These are phyloP conservation scores for Scutellaria galericulata DNA, from an alignment of 257 asterid genomes.

Conservation along the genomic window DNA sequence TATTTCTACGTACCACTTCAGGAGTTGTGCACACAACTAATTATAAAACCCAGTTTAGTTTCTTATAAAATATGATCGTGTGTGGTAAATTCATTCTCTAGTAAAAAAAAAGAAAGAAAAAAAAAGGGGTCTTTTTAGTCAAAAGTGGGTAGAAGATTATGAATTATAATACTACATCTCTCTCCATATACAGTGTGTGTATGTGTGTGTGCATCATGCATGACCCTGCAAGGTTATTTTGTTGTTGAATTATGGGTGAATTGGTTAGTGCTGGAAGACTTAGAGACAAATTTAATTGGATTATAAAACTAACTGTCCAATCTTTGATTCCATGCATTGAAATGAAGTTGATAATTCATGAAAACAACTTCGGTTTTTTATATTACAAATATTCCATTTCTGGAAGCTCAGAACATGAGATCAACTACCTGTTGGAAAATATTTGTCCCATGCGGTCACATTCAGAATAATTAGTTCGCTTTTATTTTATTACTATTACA, in stretches of 20 bases:
- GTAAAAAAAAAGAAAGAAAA: no score
- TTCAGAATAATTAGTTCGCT: conserved; percentile 33
- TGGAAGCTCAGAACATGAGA: conserved; percentile 36
- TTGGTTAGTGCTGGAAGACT: conserved; percentile 25
- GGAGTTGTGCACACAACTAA: no score
- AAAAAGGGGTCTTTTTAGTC: no score
- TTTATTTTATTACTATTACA: background rate
- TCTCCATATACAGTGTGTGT: no score
- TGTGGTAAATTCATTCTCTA: no score
- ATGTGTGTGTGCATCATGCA: background rate
- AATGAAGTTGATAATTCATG: conserved; percentile 21
- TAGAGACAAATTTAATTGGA: conserved; percentile 36
- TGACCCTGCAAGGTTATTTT: background rate
- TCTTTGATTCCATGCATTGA: conserved; percentile 40
- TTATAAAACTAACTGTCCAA: conserved; percentile 46
- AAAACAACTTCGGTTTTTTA: conserved; percentile 1
- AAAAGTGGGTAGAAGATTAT: no score
- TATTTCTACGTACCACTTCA: no score
- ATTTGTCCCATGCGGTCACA: conserved; percentile 14
- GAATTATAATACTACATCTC: no score
- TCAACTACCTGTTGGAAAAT: conserved; percentile 25
- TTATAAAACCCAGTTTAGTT: no score
- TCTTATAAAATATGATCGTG: no score
- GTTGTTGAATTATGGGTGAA: conserved; percentile 23
- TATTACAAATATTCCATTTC: conserved; percentile 42